A percentile compares a stretch with the other conserved stretches of the same genome.
Evolutionary conservation across 345 rosid species (phyloP).

Genomic region (Euclidium syriacum): DNA sequence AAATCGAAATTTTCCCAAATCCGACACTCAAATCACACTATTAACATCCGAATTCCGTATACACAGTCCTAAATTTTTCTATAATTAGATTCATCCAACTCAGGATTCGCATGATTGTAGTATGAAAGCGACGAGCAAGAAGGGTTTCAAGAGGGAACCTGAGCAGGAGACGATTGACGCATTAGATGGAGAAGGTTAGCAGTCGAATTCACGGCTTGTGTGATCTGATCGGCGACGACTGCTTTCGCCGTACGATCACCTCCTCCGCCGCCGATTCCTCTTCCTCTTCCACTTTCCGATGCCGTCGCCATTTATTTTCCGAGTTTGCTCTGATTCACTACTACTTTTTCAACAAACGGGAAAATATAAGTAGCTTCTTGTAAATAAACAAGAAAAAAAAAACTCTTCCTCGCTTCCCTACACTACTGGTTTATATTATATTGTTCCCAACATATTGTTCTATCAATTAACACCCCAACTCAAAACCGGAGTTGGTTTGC

Average conservation of each 20-base stretch:
- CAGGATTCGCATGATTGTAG: not conserved
- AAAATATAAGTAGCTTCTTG: not conserved
- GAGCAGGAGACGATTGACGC: conserved; percentile 79
- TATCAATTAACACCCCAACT: not conserved
- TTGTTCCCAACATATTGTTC: not conserved
- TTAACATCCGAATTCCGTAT: too few relatives aligned
- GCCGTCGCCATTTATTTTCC: conserved; percentile 20
- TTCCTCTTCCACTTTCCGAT: conserved; percentile 22
- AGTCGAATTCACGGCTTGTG: conserved; percentile 76
- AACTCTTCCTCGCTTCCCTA: not conserved
- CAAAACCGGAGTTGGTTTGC: not conserved
- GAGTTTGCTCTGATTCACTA: not conserved
- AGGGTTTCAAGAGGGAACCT: conserved; percentile 30
- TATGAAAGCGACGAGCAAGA: not conserved
- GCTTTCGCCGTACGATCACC: conserved; percentile 70
- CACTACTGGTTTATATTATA: not conserved
- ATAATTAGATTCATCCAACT: not conserved
- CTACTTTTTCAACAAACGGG: not conserved
- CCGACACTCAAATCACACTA: too few relatives aligned
- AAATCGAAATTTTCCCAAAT: too few relatives aligned
- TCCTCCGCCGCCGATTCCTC: conserved; percentile 31
- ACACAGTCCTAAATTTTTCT: too few relatives aligned
- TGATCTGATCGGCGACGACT: conserved; percentile 63
- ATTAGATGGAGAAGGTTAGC: conserved; percentile 78
- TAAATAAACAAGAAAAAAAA: conserved; percentile 5